Evolutionary conservation across 805 yeast species (phyloP), one percentile per base, ranked within the genome.

Genomic region (Debaryomyces prosopidis): DNA sequence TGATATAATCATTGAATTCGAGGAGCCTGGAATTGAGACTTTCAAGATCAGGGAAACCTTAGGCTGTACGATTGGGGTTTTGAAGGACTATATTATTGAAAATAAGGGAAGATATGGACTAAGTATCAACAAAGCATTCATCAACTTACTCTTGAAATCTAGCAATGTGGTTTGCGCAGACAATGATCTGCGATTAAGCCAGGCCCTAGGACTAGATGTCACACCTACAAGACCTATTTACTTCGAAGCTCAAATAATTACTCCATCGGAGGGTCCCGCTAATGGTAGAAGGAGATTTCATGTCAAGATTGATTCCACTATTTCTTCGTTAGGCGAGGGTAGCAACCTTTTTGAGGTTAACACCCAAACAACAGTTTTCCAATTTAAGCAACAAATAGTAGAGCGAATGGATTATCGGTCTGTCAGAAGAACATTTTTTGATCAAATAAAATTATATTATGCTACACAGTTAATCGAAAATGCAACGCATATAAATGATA

Each of bases 391-490:
- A 8, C 44, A 43, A 35, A 39, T 65, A 3, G 53, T 60, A 5
- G 57, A 53, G 2, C 46, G 58, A 26, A 40, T 58, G 14, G 66
- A 62, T 39, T 42, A 42, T 18, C 40, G 42, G 6, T 50, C 60
- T 12, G 68, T 63, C 1, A 42, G 51, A 12, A 48, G 68, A 39
- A 62, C 67, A 1, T 61, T 58, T 38, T 52, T 52, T 36, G 68
- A 63, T 26, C 67, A 63, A 43, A 38, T 64, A 12, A 48, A 48
- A 20, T 45, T 64, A 14, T 45, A 35, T 11, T 50, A 47, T 42
- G 33, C 43, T 3, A 17, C 49, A 2, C 46, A 42, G 19, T 26
- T 42, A 27, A 19, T 43, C 36, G 40, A 14, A 3, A 40, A 37
- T 28, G 19, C 41, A 6, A 23, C 18, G 11, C 37, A 30, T 3